Evolutionary conservation across 805 yeast genomes (phyloP), one percentile per base, ranked within the genome.

Genomic region (Spathaspora sp.): DNA sequence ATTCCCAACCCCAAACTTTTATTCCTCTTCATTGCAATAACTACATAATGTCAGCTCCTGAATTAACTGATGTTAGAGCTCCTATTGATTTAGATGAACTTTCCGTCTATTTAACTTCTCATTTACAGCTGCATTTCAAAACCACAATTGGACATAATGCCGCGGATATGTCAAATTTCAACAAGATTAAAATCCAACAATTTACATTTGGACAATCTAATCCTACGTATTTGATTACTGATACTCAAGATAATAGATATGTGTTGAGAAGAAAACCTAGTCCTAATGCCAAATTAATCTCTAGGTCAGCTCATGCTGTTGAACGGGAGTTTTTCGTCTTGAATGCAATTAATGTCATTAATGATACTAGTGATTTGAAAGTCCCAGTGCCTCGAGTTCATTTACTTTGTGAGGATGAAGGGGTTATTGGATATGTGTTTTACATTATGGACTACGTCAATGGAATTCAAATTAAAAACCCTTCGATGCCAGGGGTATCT

Each of bases 121-220:
- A 55, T 40, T 57, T 63, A 26, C n/a, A 43, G 4, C 14, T 46
- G 9, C 44, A 56, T n/a, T 46, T 43, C 3, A 40, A 52, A 5
- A 61, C 65, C 16, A 57, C 67, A 1, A 39, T 55, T 2, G 77
- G 76, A 1, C 55, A 59, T 8, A 39, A 52, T 18, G 51, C 62
- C 5, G 63, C 66, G 1, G 57, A 59, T 14, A 45, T 50, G 10
- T 45, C 55, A 9, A 28, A 50, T 12, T 57, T 60, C 45, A 53
- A 65, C 48, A 56, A 54, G 6, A 64, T 65, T 12, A 56, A 55
- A 0, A 60, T 80, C 43, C 67, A 74, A 53, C 88, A 83, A 63
- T 83, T 83, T 66, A 73, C 73, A 26, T 81, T 78, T 61, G 88
- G 88, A 14, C 88, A 83, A 61, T 78, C 84, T 1, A 83, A 83